phyloP scores from a whole-genome alignment of 1,139 yeast species.

The Suhomyces bokatorum region DNA sequence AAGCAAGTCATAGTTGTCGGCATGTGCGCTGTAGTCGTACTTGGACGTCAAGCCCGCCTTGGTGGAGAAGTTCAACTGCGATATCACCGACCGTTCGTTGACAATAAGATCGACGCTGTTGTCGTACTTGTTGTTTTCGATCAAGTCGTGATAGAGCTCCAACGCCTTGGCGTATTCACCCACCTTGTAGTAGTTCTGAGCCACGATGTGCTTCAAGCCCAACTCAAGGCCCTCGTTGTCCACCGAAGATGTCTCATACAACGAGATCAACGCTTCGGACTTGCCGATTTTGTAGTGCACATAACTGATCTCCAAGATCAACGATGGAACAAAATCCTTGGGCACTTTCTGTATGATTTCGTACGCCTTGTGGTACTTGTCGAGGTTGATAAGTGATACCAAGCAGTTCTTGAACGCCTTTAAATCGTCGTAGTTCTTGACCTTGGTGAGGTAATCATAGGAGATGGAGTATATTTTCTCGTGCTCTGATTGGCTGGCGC shows the following conservation, averaged over 20 bases:
- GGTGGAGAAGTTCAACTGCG: slow-evolving; percentile 42
- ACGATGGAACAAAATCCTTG: slow-evolving; percentile 29
- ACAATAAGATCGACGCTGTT: slow-evolving; percentile 59
- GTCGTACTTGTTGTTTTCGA: slow-evolving; percentile 36
- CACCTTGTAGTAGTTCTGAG: slow-evolving; percentile 73
- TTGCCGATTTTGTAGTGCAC: slow-evolving; percentile 66
- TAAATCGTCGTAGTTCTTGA: slow-evolving; percentile 45
- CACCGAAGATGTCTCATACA: slow-evolving; percentile 31
- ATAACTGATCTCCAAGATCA: slow-evolving; percentile 64
- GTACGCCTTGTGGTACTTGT: slow-evolving; percentile 60
- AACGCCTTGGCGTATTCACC: slow-evolving; percentile 62
- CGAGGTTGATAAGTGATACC: slow-evolving; percentile 72
- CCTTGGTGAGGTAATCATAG: slow-evolving; percentile 43
- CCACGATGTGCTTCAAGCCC: slow-evolving; percentile 73
- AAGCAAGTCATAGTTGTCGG: slow-evolving; percentile 35
- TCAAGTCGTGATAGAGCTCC: slow-evolving; percentile 52
- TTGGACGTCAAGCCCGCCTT: slow-evolving; percentile 12
- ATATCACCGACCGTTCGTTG: slow-evolving; percentile 67
- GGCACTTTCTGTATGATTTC: slow-evolving; percentile 47
- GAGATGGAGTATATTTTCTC: slow-evolving; percentile 43
- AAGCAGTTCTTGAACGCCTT: slow-evolving; percentile 61
- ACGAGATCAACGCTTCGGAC: slow-evolving; percentile 39
- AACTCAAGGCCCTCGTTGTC: slow-evolving; percentile 22
- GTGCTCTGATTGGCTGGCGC: slow-evolving; percentile 33
- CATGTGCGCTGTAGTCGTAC: slow-evolving; percentile 14